Conservation (phyloP, 2,329 filamentous ascomycete species). For the Fusarium tupiense region DNA sequence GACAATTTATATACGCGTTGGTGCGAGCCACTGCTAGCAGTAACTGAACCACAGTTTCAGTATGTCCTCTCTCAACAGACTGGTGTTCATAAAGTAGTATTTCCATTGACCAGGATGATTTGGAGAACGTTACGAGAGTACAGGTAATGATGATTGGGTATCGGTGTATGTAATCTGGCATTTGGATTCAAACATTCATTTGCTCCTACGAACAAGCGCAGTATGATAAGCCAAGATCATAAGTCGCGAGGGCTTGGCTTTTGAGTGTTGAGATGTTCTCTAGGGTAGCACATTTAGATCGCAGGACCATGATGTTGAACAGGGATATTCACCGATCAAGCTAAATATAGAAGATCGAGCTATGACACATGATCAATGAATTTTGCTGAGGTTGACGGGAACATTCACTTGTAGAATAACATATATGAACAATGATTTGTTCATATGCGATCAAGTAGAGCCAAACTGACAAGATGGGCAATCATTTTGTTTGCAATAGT, state of each 20-base stretch:
- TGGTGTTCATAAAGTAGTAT: no score
- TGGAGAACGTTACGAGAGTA: no score
- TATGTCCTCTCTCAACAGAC: neutral
- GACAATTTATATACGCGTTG: neutral
- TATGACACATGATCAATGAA: neutral
- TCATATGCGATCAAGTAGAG: neutral
- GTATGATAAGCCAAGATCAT: neutral
- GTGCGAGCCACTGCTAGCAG: no score
- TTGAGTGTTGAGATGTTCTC: neutral
- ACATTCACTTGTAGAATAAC: neutral
- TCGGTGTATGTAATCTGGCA: neutral
- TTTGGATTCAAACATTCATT: neutral
- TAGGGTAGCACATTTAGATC: constrained; percentile 4
- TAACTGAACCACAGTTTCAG: no score
- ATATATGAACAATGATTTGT: neutral
- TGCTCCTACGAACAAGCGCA: neutral
- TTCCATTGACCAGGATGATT: no score
- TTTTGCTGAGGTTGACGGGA: neutral
- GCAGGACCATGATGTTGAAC: neutral
- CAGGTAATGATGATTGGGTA: neutral
- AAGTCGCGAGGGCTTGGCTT: neutral
- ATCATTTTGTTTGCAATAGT: neutral
- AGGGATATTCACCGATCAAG: neutral
- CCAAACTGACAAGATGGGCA: neutral
- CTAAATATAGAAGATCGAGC: neutral